These are phyloP conservation scores for Pyracantha coccinea DNA, from an alignment of 331 rosid species.

Conservation along the genomic window DNA sequence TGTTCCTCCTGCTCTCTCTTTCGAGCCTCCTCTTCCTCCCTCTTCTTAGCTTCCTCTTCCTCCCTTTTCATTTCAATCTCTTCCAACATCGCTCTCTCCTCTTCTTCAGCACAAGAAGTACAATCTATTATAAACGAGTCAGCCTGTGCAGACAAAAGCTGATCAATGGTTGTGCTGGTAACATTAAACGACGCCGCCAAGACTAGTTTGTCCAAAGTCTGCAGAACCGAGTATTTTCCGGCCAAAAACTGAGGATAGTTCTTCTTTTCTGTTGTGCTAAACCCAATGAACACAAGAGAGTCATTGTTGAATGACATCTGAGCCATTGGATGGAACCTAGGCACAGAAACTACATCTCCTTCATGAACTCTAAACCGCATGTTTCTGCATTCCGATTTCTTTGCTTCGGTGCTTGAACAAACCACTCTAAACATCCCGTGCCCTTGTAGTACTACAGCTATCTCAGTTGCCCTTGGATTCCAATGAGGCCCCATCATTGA, in stretches of 20 bases:
- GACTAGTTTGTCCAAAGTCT: conserved; percentile 35
- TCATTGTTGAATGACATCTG: conserved; percentile 68
- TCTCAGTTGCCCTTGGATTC: conserved; percentile 76
- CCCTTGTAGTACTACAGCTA: conserved; percentile 50
- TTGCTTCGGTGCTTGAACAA: conserved; percentile 33
- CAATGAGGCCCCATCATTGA: conserved; percentile 94
- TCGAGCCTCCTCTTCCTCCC: conserved; percentile 2
- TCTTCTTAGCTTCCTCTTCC: conserved; percentile 17
- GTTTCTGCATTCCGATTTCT: conserved; percentile 29
- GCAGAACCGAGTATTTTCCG: conserved; percentile 55
- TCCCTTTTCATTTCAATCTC: conserved; percentile 30
- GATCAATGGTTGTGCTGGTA: conserved; percentile 30
- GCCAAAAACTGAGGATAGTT: conserved; percentile 68
- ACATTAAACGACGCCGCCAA: conserved; percentile 65
- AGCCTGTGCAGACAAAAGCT: conserved; percentile 30
- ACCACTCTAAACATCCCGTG: conserved; percentile 63
- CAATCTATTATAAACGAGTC: conserved; percentile 61
- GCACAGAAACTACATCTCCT: conserved; percentile 69
- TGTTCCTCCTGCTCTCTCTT: conserved; percentile 3
- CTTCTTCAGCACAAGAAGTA: conserved; percentile 77
- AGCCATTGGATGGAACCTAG: conserved; percentile 83
- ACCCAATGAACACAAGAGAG: conserved; percentile 68
- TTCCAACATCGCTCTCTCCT: conserved; percentile 47
- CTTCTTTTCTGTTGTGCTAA: conserved; percentile 44
- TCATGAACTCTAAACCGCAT: conserved; percentile 52